Base-by-base conservation (phyloP, 148 eudicot genomes). In the Cornus suecica region DNA sequence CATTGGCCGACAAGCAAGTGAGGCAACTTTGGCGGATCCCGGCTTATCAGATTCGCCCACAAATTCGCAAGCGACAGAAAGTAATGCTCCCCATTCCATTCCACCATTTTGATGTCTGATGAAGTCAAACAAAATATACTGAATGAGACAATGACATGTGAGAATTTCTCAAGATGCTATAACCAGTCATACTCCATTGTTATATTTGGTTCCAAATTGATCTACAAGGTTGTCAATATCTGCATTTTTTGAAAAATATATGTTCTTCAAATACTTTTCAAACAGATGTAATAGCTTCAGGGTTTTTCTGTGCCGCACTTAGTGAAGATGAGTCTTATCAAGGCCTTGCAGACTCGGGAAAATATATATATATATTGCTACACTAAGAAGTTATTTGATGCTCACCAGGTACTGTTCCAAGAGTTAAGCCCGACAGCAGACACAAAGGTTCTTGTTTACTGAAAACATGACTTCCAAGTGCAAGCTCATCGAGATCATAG, bases 31-130 rank as follows among this genome's bases (percentile, higher is more conserved):
- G 98, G 98, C 65, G 88, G 92, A 66, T 88, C 72, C 68, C 70
- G 63, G 80, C 85, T 90, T 32, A 91, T 77, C 78, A 89, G 77
- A 83, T 93, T 91, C 1, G 86, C 92, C 96, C 98, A 93, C 76
- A 91, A 76, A 81, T 91, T 93, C 10, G 97, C 98, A 54, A 91
- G 76, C 63, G 84, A 81, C 62, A 93, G 68, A 71, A 89, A 87
- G 82, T 79, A 91, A 58, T 79, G 63, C 52, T 86, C 78, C 26
- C 79, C 90, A 79, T 79, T 83, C 97, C 98, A 93, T 23, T 15
- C 48, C 18, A 82, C 84, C 80, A 82, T 78, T 81, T 87, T 87
- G 83, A 89, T 76, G 27, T 81, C 94, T 92, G 86, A 27, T 71
- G 45, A 58, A 77, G 24, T 42, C 26, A 63, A 69, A 14, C 24